Base-by-base conservation (phyloP, 2,329 filamentous ascomycete genomes). In the Cyclaneusma minus region DNA sequence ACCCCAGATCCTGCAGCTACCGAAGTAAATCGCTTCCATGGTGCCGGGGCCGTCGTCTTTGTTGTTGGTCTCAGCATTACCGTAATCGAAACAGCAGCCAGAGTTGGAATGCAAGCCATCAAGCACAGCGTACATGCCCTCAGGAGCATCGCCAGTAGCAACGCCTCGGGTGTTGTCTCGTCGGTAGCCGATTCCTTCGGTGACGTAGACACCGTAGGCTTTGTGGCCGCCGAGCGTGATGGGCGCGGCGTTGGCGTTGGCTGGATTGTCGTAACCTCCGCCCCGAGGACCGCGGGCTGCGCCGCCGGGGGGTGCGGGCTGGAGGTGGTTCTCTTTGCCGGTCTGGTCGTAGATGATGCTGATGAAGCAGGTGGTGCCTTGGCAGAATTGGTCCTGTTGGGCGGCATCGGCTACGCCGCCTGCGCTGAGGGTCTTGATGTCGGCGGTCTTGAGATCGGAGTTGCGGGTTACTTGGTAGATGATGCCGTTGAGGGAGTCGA, bases 11-110 rank as follows among this genome's bases (percentile, higher is more conserved):
- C 54, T 67, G 43, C 41, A 60, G 42, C 53, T 50, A 1, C 72
- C 71, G 38, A 58, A 76, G 56, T 76, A 77, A 31, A 77, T 66
- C 29, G 71, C 66, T 42, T 78, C 72, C 71, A 78, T 78, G 39
- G 75, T 69, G 10, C 66, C 71, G 28, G 64, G 60, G 3, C 71
- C 72, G 0, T 67, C 64, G 31, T 69, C 64, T 2, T 3, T 33
- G 31, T 42, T 60, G 43, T 37, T 67, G 3, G 52, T 56, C 49
- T 70, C 65, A 23, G 62, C 64, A 24, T 68, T 68, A 24, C 64
- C 64, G 25, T 68, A 68, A 44, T 68, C 62, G 3, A 40, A 34
- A 29, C 21, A 35, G 50, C 66, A 71, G 5, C 33, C 55, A 13
- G 45, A 52, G 37, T 70, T 71, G 52, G 62, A 71, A 38, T 71